A percentile compares a stretch with the other conserved stretches of the same genome.
These are phyloP conservation scores for Endotrypanum monterogeii DNA, from an alignment of 208 protist genomes.

Conservation along the genomic window DNA sequence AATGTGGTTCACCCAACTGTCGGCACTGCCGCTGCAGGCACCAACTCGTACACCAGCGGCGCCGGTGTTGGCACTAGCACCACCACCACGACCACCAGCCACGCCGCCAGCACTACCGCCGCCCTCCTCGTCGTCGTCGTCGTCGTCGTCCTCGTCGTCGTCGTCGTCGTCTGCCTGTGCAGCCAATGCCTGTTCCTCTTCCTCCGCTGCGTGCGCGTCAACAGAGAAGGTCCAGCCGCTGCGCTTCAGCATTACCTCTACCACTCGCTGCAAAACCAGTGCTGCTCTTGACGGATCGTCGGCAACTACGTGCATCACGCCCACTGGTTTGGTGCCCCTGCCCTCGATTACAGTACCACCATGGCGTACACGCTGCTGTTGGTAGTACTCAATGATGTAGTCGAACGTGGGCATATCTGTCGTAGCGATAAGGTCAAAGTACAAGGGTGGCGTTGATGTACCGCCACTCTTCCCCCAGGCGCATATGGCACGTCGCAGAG, in stretches of 20 bases:
- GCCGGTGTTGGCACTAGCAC: not conserved
- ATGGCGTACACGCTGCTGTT: slow-evolving; percentile 32
- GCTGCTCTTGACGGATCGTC: slow-evolving; percentile 48
- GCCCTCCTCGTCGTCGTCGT: slow-evolving; percentile 4
- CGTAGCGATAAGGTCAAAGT: slow-evolving; percentile 79
- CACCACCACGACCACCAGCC: not conserved
- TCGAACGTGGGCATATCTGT: slow-evolving; percentile 75
- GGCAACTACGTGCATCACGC: slow-evolving; percentile 59
- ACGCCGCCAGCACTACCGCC: not conserved
- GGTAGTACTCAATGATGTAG: slow-evolving; percentile 72
- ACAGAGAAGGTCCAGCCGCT: slow-evolving; percentile 20
- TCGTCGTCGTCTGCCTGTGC: slow-evolving; percentile 1
- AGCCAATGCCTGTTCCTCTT: slow-evolving; percentile 17
- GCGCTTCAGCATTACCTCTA: slow-evolving; percentile 52
- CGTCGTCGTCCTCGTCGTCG: too few relatives aligned
- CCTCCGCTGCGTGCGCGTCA: slow-evolving; percentile 18
- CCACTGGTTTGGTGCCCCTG: slow-evolving; percentile 33
- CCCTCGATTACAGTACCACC: slow-evolving; percentile 4
- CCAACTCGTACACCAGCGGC: not conserved
- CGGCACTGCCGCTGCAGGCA: slow-evolving; percentile 1
- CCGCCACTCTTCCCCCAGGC: not conserved
- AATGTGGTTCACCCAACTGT: slow-evolving; percentile 57
- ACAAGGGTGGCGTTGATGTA: slow-evolving; percentile 22
- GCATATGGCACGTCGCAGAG: slow-evolving; percentile 9
- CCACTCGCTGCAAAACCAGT: slow-evolving; percentile 55